Percentiles rank a stretch among this genome's conserved stretches.
phyloP scores from a whole-genome alignment of 495 filamentous ascomycete species.

The Apiosordaria backusii region DNA sequence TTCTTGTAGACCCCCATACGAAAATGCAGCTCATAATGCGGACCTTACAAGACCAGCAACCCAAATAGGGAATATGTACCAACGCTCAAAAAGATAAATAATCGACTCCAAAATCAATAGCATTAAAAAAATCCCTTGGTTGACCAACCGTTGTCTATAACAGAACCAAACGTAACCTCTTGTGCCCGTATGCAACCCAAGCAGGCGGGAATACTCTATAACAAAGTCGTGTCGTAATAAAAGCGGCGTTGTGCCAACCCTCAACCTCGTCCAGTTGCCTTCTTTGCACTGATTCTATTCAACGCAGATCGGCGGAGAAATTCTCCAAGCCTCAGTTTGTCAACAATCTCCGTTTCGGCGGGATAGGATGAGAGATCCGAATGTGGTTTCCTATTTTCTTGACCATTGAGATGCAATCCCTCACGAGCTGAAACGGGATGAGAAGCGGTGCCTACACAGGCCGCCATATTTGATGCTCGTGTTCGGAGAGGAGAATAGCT shows the following conservation, averaged over 20 bases:
- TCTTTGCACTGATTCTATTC: neutral
- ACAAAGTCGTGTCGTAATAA: neutral
- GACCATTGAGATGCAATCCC: neutral
- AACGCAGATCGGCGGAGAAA: constrained; percentile 4
- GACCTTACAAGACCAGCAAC: neutral
- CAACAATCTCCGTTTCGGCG: neutral
- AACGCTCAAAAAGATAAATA: neutral
- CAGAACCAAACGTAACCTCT: neutral
- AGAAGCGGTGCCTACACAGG: neutral
- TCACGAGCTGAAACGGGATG: neutral
- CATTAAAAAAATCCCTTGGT: neutral
- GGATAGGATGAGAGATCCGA: neutral
- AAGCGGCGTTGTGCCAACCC: neutral
- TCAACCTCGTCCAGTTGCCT: neutral
- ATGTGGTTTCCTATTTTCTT: neutral
- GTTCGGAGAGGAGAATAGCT: neutral
- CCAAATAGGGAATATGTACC: neutral
- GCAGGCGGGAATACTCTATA: neutral
- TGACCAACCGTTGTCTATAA: neutral
- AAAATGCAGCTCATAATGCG: neutral
- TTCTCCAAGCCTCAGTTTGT: neutral
- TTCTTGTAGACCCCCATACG: neutral
- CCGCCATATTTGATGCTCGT: neutral
- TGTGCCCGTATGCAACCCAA: neutral
- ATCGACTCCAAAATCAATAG: neutral